Evolutionary conservation across 2,329 filamentous ascomycete species (phyloP).

Genomic region (Hymenoscyphus fraxineus): DNA sequence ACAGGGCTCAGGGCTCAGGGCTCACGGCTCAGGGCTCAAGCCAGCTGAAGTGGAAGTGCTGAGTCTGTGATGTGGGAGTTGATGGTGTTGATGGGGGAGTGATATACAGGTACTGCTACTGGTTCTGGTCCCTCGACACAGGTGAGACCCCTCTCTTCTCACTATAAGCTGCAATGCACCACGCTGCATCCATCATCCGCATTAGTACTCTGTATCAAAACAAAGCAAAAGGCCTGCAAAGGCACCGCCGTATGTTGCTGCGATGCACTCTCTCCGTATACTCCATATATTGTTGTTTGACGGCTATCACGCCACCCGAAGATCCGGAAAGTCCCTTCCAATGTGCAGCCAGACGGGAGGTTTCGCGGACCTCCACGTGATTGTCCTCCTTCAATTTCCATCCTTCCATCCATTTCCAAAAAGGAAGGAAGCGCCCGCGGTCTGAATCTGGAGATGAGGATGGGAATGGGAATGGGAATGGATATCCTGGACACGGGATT

Average conservation of each 20-base stretch:
- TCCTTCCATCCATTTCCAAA: no score
- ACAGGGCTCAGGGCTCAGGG: no score
- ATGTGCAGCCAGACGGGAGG: no score
- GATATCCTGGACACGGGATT: not conserved
- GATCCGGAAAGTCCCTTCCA: not conserved
- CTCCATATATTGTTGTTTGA: not conserved
- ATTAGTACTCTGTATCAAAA: no score
- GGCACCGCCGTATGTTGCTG: not conserved
- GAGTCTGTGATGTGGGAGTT: not conserved
- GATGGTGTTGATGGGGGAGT: not conserved
- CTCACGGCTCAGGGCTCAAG: no score
- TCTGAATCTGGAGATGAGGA: not conserved
- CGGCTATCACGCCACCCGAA: not conserved
- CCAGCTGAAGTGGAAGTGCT: no score
- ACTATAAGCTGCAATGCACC: not conserved
- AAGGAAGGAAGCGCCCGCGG: no score
- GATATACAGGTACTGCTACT: no score
- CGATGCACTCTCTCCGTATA: no score
- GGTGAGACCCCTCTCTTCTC: not conserved
- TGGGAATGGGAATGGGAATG: not conserved
- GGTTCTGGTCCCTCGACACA: not conserved
- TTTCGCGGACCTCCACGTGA: no score
- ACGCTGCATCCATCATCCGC: no score
- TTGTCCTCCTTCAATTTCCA: no score
- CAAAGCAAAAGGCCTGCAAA: not conserved